Base-by-base conservation (phyloP, 1,284 basidiomycete species). In the Sanghuangporus baumii region DNA sequence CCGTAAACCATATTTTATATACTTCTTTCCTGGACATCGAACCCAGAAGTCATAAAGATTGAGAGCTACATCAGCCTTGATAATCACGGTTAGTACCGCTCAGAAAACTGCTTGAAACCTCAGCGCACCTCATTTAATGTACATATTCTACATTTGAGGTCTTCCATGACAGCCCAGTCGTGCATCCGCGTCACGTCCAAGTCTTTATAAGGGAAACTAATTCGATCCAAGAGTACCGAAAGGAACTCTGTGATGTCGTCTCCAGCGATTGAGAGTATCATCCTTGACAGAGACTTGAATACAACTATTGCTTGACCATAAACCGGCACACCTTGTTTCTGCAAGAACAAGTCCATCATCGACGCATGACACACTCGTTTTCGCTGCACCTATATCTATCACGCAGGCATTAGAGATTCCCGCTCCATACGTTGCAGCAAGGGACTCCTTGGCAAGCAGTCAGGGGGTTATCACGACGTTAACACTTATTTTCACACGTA, bases 351-450 rank as follows among this genome's bases (percentile, higher is more conserved):
- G 74, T 1, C 97, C 97, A 71, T 99, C 97, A 67, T 99, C 97
- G 6, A 99, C 91, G 71, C 96, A 98, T 0, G 95, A 88, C 58
- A 99, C 86, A 66, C 86, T 93, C 2, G 92, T 95, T 66, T 83
- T 86, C 26, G 82, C 83, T 6, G 96, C 90, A 9, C 97, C 97
- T 60, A 99, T 87, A 72, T 99, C 94, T 40, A 99, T 92, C 2
- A 99, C 93, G 71, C 96, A 98, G 11, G 95, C 96, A 66, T 87
- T 91, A 0, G 93, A 94, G 62, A 98, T 88, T 11, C 97, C 97
- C 2, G 96, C 94, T 18, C 96, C 94, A 72, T 97, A 98, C 1
- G 94, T 93, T 5, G 97, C 94, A 56, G 93, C 93, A 36, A 97
- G 80, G 1, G 93, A 90, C 80, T 97, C 95, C 91, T 96, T 64